Percentiles rank a stretch among this genome's conserved stretches.
phyloP scores from a whole-genome alignment of 305 asterid genomes.

The Solanum hybrid region DNA sequence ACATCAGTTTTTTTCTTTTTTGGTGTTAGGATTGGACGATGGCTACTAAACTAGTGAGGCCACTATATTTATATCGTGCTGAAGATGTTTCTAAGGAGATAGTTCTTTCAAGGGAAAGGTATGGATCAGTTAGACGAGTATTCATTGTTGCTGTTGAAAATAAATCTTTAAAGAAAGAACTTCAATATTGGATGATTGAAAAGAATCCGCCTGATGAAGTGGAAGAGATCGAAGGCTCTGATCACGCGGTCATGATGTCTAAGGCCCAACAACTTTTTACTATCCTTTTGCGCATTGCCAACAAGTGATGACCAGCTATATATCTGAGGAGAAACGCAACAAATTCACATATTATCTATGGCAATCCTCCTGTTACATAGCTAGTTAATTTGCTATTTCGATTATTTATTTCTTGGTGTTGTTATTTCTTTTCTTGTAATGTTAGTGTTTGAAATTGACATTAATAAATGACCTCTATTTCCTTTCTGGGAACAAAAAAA shows the following conservation, averaged over 20 bases:
- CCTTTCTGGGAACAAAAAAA: not conserved
- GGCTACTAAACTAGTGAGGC: constrained; percentile 4
- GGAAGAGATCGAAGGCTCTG: constrained; percentile 24
- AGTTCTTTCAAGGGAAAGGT: constrained; percentile 22
- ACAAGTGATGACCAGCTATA: too few relatives aligned
- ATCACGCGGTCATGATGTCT: constrained; percentile 14
- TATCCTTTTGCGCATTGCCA: not conserved
- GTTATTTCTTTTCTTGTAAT: too few relatives aligned
- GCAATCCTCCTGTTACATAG: not conserved
- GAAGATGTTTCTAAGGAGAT: constrained; percentile 21
- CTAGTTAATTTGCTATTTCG: too few relatives aligned
- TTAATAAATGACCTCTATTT: too few relatives aligned
- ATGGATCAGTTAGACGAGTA: constrained; percentile 29
- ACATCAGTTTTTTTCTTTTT: not conserved
- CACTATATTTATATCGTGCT: constrained; percentile 8
- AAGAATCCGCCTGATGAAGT: constrained; percentile 22
- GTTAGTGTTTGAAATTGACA: too few relatives aligned
- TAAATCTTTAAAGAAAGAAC: not conserved
- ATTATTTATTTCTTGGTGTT: too few relatives aligned
- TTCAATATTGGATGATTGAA: constrained; percentile 27
- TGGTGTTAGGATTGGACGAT: too few relatives aligned
- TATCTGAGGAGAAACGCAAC: too few relatives aligned
- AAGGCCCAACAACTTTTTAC: not conserved
- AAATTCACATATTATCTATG: not conserved
- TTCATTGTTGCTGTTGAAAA: constrained; percentile 26